These are phyloP conservation scores for Stephanodiscus minutulus DNA, from an alignment of 108 stramenopile genomes.

Conservation along the genomic window DNA sequence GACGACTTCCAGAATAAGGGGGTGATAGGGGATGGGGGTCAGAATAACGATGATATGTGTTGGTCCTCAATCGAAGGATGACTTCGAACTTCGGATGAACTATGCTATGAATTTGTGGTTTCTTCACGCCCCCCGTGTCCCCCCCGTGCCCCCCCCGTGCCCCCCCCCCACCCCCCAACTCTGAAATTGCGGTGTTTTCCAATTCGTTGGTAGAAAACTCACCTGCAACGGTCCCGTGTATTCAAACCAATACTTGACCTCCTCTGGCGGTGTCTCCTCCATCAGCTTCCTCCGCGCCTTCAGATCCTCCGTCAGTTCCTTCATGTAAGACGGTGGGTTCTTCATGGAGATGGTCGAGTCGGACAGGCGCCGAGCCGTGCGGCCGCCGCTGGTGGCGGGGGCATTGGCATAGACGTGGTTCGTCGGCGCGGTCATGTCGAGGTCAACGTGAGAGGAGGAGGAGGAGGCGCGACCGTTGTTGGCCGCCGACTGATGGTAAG, in stretches of 20 bases:
- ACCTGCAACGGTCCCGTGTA: constrained; percentile 88
- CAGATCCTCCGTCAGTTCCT: constrained; percentile 66
- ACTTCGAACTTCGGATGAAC: constrained; percentile 69
- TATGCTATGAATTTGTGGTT: constrained; percentile 54
- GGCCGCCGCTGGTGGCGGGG: background rate
- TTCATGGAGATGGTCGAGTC: constrained; percentile 21
- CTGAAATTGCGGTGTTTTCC: constrained; percentile 2
- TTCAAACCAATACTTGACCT: constrained; percentile 92
- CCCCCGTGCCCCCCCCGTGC: constrained; percentile 10
- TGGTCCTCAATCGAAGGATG: constrained; percentile 67
- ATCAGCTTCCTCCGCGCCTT: constrained; percentile 76
- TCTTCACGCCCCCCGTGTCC: constrained; percentile 41
- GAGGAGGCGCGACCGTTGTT: background rate
- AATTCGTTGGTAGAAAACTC: constrained; percentile 20
- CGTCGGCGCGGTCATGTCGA: constrained; percentile 16
- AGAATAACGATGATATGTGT: constrained; percentile 53
- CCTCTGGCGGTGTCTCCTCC: constrained; percentile 84
- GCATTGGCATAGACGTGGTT: constrained; percentile 28
- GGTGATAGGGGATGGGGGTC: constrained; percentile 28
- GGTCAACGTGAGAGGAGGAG: background rate
- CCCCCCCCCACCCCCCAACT: background rate
- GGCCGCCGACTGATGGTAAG: constrained; percentile 18
- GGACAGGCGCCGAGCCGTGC: constrained; percentile 21
- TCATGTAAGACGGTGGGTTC: constrained; percentile 71
- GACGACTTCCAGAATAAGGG: background rate